These are phyloP conservation scores for Aureobasidium musti DNA, from an alignment of 2,329 filamentous ascomycete genomes.

Conservation along the genomic window DNA sequence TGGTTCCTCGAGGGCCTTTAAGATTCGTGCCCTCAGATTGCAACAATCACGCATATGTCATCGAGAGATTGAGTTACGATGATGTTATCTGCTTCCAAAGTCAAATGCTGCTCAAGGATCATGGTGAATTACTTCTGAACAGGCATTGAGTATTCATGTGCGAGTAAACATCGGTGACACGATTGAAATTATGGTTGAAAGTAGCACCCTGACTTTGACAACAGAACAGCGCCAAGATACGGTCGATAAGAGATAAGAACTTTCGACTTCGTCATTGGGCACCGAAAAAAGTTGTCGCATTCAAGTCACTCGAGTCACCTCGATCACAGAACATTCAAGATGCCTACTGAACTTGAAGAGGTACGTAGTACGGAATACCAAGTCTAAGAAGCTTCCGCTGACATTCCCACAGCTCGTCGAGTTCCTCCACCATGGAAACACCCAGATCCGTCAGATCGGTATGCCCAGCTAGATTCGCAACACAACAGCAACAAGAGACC, in stretches of 20 bases:
- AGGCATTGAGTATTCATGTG: too few species aligned
- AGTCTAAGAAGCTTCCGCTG: neutral
- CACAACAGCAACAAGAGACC: neutral
- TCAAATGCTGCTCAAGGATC: too few species aligned
- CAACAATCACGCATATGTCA: too few species aligned
- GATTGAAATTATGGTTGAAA: too few species aligned
- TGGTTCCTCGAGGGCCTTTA: too few species aligned
- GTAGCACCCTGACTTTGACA: too few species aligned
- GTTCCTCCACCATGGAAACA: constrained; percentile 89
- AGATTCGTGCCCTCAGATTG: too few species aligned
- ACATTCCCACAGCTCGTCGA: constrained; percentile 69
- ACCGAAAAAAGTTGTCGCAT: constrained; percentile 22
- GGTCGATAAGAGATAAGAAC: constrained; percentile 18
- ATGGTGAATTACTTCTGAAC: too few species aligned
- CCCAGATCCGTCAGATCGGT: constrained; percentile 83
- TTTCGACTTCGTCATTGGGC: constrained; percentile 14
- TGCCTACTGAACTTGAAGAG: constrained; percentile 56
- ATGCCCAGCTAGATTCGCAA: constrained; percentile 35
- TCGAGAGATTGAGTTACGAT: too few species aligned
- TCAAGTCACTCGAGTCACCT: neutral
- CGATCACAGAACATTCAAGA: constrained; percentile 34
- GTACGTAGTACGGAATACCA: constrained; percentile 36
- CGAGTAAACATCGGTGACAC: too few species aligned
- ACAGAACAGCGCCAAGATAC: neutral
- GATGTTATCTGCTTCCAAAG: too few species aligned